phyloP scores from a whole-genome alignment of 2,329 filamentous ascomycete genomes.

The Harringtonia lauricola region DNA sequence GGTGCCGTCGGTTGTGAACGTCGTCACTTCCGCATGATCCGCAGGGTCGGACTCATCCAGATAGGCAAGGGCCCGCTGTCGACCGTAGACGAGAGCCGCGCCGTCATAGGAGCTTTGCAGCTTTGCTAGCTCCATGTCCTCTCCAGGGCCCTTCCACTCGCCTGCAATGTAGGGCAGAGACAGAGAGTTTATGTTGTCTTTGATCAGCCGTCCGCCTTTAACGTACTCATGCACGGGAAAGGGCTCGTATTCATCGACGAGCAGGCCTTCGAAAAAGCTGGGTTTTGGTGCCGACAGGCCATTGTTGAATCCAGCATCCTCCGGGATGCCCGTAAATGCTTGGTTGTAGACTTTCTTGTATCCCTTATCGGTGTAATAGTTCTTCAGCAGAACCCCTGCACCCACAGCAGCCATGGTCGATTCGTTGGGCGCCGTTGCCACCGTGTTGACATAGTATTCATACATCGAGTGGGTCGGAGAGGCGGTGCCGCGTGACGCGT shows the following conservation, averaged over 20 bases:
- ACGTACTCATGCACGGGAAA: conserved; percentile 9
- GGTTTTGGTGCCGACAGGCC: conserved; percentile 17
- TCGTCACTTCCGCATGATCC: conserved; percentile 15
- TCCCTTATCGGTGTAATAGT: conserved; percentile 5
- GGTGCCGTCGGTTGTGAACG: conserved; percentile 17
- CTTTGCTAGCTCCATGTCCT: conserved; percentile 7
- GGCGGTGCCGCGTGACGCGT: conserved; percentile 5
- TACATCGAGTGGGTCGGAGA: conserved; percentile 10
- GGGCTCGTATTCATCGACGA: conserved; percentile 6
- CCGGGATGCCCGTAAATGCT: conserved; percentile 15
- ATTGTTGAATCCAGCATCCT: conserved; percentile 17
- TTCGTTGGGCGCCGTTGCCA: conserved; percentile 9
- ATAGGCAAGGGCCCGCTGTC: conserved; percentile 15
- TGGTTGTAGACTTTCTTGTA: conserved; percentile 7
- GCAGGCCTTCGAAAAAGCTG: conserved; percentile 17
- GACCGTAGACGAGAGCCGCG: conserved; percentile 16
- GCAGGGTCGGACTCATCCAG: conserved; percentile 10
- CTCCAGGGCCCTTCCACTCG: conserved; percentile 13
- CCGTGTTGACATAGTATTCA: conserved; percentile 6
- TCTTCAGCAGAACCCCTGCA: conserved; percentile 11
- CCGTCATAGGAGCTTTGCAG: conserved; percentile 13
- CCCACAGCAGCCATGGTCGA: conserved; percentile 9
- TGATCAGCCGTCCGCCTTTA: conserved; percentile 11
- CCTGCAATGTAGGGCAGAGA: conserved; percentile 17
- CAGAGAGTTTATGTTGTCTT: conserved; percentile 11